phyloP scores from a whole-genome alignment of 306 rosid genomes.

The Vigna reflexopilosa region DNA sequence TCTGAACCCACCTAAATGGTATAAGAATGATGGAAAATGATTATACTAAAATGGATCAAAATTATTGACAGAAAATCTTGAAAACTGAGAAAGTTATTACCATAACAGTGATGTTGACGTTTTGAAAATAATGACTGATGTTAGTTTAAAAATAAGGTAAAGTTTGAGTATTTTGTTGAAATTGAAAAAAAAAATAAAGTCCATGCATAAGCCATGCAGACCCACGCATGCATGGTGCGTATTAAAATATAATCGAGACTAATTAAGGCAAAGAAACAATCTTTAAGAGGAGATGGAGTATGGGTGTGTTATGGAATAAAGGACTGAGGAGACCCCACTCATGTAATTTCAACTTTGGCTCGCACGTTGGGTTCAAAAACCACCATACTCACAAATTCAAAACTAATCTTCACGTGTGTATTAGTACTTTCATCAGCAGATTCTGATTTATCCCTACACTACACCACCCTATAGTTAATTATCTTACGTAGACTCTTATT shows the following conservation, averaged over 20 bases:
- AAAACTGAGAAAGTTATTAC: background rate
- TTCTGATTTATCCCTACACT: conserved; percentile 7
- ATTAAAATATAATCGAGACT: background rate
- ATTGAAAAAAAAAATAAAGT: background rate
- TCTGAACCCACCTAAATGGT: no score
- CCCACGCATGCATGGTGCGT: background rate
- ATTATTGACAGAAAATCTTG: no score
- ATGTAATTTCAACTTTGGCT: conserved; percentile 12
- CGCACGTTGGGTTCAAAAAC: conserved; percentile 33
- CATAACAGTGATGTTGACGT: background rate
- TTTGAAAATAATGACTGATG: background rate
- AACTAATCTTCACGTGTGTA: conserved; percentile 37
- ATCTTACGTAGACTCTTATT: background rate
- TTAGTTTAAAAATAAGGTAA: background rate
- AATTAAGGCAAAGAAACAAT: background rate
- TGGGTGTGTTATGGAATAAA: conserved; percentile 16
- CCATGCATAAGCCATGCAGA: background rate
- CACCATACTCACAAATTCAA: conserved; percentile 4
- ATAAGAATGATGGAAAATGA: no score
- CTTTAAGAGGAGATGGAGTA: background rate
- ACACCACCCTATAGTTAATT: background rate
- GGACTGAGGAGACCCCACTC: conserved; percentile 38
- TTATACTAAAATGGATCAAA: no score
- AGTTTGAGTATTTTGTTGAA: background rate
- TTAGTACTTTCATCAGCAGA: background rate